Percentiles rank a stretch among this genome's conserved stretches.
phyloP scores from a whole-genome alignment of 176 grass and related monocot species.

The Hsuehochloa calcarea region DNA sequence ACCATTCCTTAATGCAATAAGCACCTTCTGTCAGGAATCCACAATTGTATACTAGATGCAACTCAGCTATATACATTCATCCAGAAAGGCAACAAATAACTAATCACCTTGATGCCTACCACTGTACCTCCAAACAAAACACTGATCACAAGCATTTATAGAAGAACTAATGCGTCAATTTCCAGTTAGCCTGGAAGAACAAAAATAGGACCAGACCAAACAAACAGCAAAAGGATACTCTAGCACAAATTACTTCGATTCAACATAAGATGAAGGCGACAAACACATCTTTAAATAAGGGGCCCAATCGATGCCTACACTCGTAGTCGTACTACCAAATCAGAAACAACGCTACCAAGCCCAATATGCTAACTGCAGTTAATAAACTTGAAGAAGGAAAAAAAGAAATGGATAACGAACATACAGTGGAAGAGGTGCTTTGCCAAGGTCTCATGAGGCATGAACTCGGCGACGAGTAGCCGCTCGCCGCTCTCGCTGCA shows the following conservation, averaged over 20 bases:
- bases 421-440: conserved; percentile 98
- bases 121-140: background rate
- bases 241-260: background rate
- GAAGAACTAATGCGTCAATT: background rate
- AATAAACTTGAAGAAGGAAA: background rate
- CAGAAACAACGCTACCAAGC: background rate
- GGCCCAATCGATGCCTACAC: conserved; percentile 17
- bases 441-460: conserved; percentile 78
- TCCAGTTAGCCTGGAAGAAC: background rate
- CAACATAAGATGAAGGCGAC: background rate
- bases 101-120: background rate
- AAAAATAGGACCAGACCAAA: background rate
- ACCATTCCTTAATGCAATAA: background rate
- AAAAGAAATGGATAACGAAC: conserved; percentile 6
- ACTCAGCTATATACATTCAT: background rate
- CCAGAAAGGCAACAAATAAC: background rate
- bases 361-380: background rate
- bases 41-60: conserved; percentile 1
- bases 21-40: background rate
- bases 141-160: background rate
- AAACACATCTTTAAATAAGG: conserved; percentile 15
- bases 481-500: conserved; percentile 78
- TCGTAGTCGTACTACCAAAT: background rate
- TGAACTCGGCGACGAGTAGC: conserved; percentile 76
- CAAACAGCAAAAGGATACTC: background rate